Conservation (phyloP, 108 stramenopile species). For the Licmophora abbreviata region DNA sequence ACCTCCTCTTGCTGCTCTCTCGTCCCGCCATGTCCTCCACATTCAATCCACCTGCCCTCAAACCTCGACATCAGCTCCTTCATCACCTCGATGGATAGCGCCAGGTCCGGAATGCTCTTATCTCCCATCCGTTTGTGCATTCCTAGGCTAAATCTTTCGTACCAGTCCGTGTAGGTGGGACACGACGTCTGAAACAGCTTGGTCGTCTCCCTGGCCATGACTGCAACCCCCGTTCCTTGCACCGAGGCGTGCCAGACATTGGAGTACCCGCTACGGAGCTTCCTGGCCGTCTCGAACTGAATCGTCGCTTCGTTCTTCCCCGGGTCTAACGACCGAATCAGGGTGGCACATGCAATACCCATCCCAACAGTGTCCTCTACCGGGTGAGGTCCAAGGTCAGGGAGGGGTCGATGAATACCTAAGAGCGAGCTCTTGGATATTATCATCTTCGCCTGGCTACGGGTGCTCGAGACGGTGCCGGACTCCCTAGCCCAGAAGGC, state of each 20-base stretch:
- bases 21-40: too few relatives aligned
- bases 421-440: background rate
- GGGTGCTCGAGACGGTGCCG: slow-evolving; percentile 17
- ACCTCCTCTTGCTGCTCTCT: too few relatives aligned
- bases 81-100: slow-evolving; percentile 7
- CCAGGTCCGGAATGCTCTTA: slow-evolving; percentile 3
- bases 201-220: background rate
- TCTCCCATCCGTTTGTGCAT: slow-evolving; percentile 12
- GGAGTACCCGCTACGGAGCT: slow-evolving; percentile 1
- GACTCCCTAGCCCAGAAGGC: slow-evolving; percentile 33
- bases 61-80: too few relatives aligned
- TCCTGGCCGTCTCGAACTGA: slow-evolving; percentile 19
- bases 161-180: slow-evolving; percentile 1
- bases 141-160: slow-evolving; percentile 6
- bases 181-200: background rate
- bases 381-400: slow-evolving; percentile 2
- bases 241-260: background rate
- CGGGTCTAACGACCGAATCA: slow-evolving; percentile 9
- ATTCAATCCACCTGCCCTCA: too few relatives aligned
- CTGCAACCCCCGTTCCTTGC: background rate
- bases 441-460: background rate
- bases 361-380: slow-evolving; percentile 19
- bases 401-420: background rate
- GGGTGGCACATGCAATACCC: slow-evolving; percentile 18
- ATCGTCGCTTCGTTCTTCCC: slow-evolving; percentile 9